Conservation (phyloP, 2,329 filamentous ascomycete genomes). For the Trichoderma hamatum region DNA sequence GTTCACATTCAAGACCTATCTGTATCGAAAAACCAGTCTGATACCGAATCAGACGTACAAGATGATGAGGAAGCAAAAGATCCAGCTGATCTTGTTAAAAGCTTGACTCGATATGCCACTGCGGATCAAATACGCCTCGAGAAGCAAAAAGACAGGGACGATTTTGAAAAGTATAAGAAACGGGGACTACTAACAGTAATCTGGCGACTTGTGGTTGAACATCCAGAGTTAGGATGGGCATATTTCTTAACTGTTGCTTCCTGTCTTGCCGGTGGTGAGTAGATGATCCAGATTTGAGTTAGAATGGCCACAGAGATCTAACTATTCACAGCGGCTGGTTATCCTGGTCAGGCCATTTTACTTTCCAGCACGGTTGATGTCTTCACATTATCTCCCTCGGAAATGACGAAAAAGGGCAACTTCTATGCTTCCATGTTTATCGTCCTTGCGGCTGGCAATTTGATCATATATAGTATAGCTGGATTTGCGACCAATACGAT, state of each 20-base stretch:
- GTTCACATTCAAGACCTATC: slow-evolving; percentile 49
- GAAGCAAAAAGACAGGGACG: slow-evolving; percentile 39
- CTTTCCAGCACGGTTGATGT: slow-evolving; percentile 47
- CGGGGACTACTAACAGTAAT: slow-evolving; percentile 40
- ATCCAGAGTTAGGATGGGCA: slow-evolving; percentile 42
- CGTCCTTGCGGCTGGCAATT: slow-evolving; percentile 49
- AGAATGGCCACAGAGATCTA: neutral
- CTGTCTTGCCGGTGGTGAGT: slow-evolving; percentile 37
- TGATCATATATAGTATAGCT: slow-evolving; percentile 48
- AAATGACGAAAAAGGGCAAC: slow-evolving; percentile 47
- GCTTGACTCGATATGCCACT: slow-evolving; percentile 39
- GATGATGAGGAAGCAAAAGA: slow-evolving; percentile 30
- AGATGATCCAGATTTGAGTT: neutral
- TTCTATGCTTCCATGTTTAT: slow-evolving; percentile 61
- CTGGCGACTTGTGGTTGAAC: slow-evolving; percentile 42
- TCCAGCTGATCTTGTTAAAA: slow-evolving; percentile 35
- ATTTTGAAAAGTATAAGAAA: slow-evolving; percentile 40
- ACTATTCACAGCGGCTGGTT: slow-evolving; percentile 38
- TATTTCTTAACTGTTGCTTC: slow-evolving; percentile 41
- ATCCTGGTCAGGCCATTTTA: slow-evolving; percentile 50
- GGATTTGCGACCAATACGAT: slow-evolving; percentile 43
- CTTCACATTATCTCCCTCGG: slow-evolving; percentile 41
- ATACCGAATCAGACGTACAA: slow-evolving; percentile 34
- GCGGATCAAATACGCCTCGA: slow-evolving; percentile 39
- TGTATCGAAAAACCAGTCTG: slow-evolving; percentile 32